These are phyloP conservation scores for Coemansia sp. DNA, from an alignment of 192 early-diverging fungal species.

Conservation along the genomic window DNA sequence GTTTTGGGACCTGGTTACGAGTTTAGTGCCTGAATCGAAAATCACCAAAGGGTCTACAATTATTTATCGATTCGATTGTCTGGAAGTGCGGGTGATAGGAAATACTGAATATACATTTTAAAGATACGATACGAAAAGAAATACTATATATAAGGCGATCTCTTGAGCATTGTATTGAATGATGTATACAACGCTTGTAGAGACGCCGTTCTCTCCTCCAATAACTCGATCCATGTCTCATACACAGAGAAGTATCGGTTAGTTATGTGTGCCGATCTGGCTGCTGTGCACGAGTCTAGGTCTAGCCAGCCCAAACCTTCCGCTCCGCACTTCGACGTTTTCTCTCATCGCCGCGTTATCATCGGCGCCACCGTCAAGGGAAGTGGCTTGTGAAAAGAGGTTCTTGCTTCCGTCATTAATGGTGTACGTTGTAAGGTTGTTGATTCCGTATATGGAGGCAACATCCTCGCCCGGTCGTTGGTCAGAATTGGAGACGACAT, in stretches of 20 bases:
- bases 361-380: neutral
- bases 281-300: conserved; percentile 19
- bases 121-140: too few relatives aligned
- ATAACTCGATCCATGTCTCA: too few relatives aligned
- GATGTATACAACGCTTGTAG: too few relatives aligned
- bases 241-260: neutral
- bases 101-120: too few relatives aligned
- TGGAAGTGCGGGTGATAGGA: too few relatives aligned
- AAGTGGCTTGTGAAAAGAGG: neutral
- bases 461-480: neutral
- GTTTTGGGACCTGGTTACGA: too few relatives aligned
- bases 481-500: neutral
- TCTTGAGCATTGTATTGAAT: too few relatives aligned
- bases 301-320: conserved; percentile 23
- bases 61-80: too few relatives aligned
- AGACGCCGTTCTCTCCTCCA: too few relatives aligned
- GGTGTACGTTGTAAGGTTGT: neutral
- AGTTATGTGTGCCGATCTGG: neutral
- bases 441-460: neutral
- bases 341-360: conserved; percentile 7
- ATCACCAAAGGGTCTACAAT: too few relatives aligned
- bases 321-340: neutral
- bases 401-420: neutral
- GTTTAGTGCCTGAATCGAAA: too few relatives aligned
- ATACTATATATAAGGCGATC: too few relatives aligned